Percentiles rank a stretch among this genome's conserved stretches.
Evolutionary conservation across 768 basidiomycete species (phyloP).

Genomic region (Tephrocybe rancida): DNA sequence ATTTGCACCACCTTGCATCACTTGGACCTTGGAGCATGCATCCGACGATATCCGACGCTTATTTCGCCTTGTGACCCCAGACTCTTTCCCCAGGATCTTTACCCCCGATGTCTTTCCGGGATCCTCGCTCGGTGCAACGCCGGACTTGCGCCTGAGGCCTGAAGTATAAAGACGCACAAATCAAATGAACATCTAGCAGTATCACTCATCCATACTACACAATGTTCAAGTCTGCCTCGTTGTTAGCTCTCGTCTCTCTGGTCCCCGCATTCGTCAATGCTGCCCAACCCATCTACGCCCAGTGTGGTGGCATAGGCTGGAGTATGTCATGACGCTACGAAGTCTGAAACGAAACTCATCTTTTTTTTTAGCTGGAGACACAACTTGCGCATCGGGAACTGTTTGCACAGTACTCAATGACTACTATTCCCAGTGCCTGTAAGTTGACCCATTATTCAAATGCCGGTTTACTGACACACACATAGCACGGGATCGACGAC

Average conservation of each 20-base stretch:
- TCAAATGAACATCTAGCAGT: conserved; percentile 8
- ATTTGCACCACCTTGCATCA: background rate
- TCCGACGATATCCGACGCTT: conserved; percentile 33
- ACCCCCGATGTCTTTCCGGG: conserved; percentile 29
- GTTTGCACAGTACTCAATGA: conserved; percentile 34
- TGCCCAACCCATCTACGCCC: conserved; percentile 44
- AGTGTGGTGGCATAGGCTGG: conserved; percentile 58
- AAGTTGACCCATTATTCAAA: conserved; percentile 6
- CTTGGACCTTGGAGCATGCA: conserved; percentile 2
- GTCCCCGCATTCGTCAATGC: conserved; percentile 47
- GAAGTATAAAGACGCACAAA: conserved; percentile 14
- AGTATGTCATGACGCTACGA: conserved; percentile 26
- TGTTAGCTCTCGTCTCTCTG: conserved; percentile 43
- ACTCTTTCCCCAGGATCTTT: background rate
- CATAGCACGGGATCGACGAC: conserved; percentile 17
- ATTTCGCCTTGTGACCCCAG: conserved; percentile 28
- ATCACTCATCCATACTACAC: conserved; percentile 12
- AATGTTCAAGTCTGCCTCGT: conserved; percentile 51
- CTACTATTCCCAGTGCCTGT: conserved; percentile 47
- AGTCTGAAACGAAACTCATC: background rate
- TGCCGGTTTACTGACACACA: background rate
- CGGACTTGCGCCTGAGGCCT: conserved; percentile 28
- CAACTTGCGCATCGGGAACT: conserved; percentile 40
- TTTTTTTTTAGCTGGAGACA: conserved; percentile 33
- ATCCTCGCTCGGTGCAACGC: conserved; percentile 33